Evolutionary conservation across 805 yeast genomes (phyloP), one percentile per base, ranked within the genome.

Genomic region (Saccharomycopsis sp.): DNA sequence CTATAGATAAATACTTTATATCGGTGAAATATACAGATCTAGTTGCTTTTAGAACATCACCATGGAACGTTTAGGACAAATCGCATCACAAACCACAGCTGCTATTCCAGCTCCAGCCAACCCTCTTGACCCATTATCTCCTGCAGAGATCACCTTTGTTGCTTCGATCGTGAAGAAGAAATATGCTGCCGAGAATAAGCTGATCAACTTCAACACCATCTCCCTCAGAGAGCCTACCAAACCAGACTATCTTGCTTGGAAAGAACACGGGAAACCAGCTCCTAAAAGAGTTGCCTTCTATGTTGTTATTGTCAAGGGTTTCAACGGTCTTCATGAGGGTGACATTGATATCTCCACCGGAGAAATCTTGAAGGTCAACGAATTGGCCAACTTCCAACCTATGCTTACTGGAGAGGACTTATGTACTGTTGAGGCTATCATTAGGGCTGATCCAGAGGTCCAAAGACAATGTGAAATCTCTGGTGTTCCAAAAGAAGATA

Each of bases 221-320:
- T 83, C 91, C 47, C 73, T 87, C 57, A 78, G 81, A 67, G 93
- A 87, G 72, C 93, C 93, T 62, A 72, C 82, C 61, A 87, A 86
- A 71, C 74, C 73, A 61, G 81, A 80, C 3, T 86, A 75, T 73
- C 77, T 83, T 62, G 78, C 75, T 53, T 86, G 91, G 91, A 82
- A 79, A 65, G 87, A 84, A 64, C 69, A 76, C 54, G 73, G 72
- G 58, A 86, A 85, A 23, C 76, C 84, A n/a, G 58, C 75, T 22
- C 92, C 92, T 24, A 85, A 85, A 58, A 78, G 93, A 70, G 73
- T 84, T 66, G 89, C 87, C 19, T 84, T 81, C 69, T 84, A 78
- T 62, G 87, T 87, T 55, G 76, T 83, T 55, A 75, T 86, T 53
- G 85, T 80, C 68, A 65, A 75, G 35, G 89, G 82, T 53, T 77